Base-by-base conservation (phyloP, 2,329 filamentous ascomycete genomes). In the Penicillium sumatraense region DNA sequence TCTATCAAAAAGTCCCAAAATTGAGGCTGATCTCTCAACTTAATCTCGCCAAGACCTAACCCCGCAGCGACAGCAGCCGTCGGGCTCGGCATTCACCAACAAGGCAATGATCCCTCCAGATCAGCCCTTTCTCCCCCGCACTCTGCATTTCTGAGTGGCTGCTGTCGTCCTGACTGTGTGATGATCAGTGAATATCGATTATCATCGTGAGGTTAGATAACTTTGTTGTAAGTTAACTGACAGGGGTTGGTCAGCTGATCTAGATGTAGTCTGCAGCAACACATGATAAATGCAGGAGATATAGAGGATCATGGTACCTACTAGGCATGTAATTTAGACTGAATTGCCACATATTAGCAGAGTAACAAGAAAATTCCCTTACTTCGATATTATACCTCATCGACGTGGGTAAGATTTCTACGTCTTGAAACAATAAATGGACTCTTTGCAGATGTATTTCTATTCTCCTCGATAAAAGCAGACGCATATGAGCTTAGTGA, bases 81-180 rank as follows among this genome's bases (percentile, higher is more conserved):
- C 58, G 44, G 44, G 40, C 55, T 58, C 49, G 53, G 56, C 58
- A 54, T 58, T 27, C 26, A 54, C 58, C 9, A 53, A 51, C 42
- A 11, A 29, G 54, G 58, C 49, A 62, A 62, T 53, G 60, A 58
- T 59, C 52, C 45, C 49, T 50, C 53, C 16, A n/a, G 54, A 58
- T 58, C 55, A 23, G 21, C 54, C 14, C 14, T 16, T 31, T 16
- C 5, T 20, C 21, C 23, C 47, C 23, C 33, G 21, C 29, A 33
- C 16, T 40, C 16, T 20, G 14, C 2, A 21, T 23, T 52, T 48
- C 50, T 58, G 35, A 53, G 24, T 62, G 59, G 59, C 35, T 58
- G 33, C n/a, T n/a, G n/a, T n/a, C n/a, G n/a, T n/a, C n/a, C n/a
- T n/a, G n/a, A 23, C 7, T 9, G 10, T 5, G 5, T 18, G 35